Evolutionary conservation across 805 yeast species (phyloP), one percentile per base, ranked within the genome.

Genomic region (Saccharomyces eubayanus): DNA sequence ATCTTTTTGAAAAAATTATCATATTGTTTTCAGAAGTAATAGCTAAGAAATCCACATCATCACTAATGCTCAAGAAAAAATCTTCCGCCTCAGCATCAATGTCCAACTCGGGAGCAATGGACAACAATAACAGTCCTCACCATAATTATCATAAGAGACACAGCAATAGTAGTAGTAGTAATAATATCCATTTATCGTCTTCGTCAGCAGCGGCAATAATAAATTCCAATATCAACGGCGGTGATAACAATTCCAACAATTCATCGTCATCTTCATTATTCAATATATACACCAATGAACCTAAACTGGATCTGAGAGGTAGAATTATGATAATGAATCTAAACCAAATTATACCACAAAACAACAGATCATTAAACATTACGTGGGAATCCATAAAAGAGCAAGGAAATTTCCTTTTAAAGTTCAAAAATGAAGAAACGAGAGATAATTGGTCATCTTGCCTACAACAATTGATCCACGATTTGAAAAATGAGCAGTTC

Each of bases 301-400:
- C 74, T 31, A 77, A 75, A 47, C 69, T 80, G 27, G 91, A 85
- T 58, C 73, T 89, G 53, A 85, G 87, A 69, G 96, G 96, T 10
- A 76, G 96, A 53, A 89, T 89, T 16, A 87, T 87, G 73, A 82
- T 88, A 51, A 82, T 83, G 57, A 89, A 87, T 62, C 74, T 83
- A 50, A 74, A 77, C 51, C 74, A 72, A 59, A 77, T 81, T n/a
- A 71, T 64, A 50, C 69, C 70, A 48, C 59, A 66, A 58, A 70
- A 57, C n/a, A 83, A 84, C 5, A 82, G 83, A 63, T 78, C 80
- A 12, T 72, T 86, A 59, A 79, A 84, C 40, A 78, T 86, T 10
- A 79, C 87, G 14, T 87, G 94, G 94, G 81, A 84, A n/a, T 94
- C 96, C 8, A 82, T 85, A 51, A 84, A 82, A 62, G 97, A 91